Evolutionary conservation across 306 rosid species (phyloP), one percentile per base, ranked within the genome.

Genomic region (Notholithocarpus densiflorus): DNA sequence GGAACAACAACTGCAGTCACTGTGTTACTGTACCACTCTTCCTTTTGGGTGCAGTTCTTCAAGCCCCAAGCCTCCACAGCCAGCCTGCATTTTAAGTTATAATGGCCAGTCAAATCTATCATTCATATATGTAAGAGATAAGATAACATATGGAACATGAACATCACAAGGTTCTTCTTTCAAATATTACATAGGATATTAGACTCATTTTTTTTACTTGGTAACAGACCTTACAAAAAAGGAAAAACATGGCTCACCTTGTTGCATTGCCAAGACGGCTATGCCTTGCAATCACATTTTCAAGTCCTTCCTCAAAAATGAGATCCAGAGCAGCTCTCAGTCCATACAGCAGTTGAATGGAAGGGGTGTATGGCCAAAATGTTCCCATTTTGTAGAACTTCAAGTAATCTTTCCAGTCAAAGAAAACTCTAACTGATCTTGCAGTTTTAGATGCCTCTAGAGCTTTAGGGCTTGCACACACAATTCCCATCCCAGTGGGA

Each of bases 51-150:
- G 90, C 99, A 96, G 80, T 96, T 96, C 89, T 96, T 93, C 90
- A 96, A 90, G 52, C 98, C 99, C 99, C 99, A 96, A 73, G 99
- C 99, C 88, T 93, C 98, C 77, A 96, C 96, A 68, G 99, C 99
- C 74, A 96, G 98, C 90, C 98, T 96, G 80, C 21, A 82, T 68
- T 80, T 75, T 40, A 20, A 76, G 73, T 59, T 66, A 56, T 66
- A 6, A 81, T 69, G 5, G 73, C 57, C 18, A 31, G 71, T 75
- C 54, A 85, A 56, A 78, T 76, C 61, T 11, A 34, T 13, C 34
- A 27, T 52, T 82, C 61, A 10, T 52, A 15, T 6, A 64, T n/a
- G 65, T 45, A 43, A 75, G 27, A 69, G 40, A 52, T 18, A 45
- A 69, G 52, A 72, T 23, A 57, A 23, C 51, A n/a, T 26, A 37